Evolutionary conservation across 139 green algal genomes (phyloP).

Genomic region (Closterium sp.): DNA sequence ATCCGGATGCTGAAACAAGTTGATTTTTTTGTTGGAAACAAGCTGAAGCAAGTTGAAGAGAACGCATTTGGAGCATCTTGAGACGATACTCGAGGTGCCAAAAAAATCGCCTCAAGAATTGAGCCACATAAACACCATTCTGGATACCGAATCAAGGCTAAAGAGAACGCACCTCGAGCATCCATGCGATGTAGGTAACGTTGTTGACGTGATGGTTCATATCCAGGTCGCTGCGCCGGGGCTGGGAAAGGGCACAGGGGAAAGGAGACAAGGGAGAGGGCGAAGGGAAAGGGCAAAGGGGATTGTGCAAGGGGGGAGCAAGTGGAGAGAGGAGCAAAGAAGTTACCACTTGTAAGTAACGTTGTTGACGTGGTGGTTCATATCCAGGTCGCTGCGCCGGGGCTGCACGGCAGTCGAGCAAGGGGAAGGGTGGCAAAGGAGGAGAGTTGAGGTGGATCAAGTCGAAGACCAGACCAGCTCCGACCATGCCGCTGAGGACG

Average conservation of each 20-base stretch:
- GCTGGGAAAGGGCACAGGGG: conserved; percentile 43
- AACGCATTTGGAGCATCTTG: background rate
- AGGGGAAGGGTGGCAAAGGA: background rate
- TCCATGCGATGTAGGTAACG: conserved; percentile 88
- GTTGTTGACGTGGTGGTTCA: conserved; percentile 99
- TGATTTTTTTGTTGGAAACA: background rate
- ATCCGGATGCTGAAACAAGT: background rate
- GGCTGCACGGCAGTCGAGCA: conserved; percentile 59
- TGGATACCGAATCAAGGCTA: background rate
- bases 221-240: conserved; percentile 86
- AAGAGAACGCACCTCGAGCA: conserved; percentile 67
- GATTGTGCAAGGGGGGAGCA: too few species aligned
- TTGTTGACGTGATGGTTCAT: conserved; percentile 99
- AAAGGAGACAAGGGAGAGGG: background rate
- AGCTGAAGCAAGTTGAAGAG: background rate
- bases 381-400: conserved; percentile 88
- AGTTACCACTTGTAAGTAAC: conserved; percentile 91
- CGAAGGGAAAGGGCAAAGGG: too few species aligned
- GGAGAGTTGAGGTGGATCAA: background rate
- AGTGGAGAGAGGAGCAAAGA: background rate
- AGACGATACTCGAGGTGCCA: background rate
- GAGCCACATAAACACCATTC: background rate
- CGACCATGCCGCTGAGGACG: conserved; percentile 99
- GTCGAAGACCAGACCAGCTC: background rate
- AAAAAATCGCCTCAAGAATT: background rate